Percentiles rank a stretch among this genome's conserved stretches.
Evolutionary conservation across 2,329 filamentous ascomycete species (phyloP).

Genomic region (Xylaria sp.): DNA sequence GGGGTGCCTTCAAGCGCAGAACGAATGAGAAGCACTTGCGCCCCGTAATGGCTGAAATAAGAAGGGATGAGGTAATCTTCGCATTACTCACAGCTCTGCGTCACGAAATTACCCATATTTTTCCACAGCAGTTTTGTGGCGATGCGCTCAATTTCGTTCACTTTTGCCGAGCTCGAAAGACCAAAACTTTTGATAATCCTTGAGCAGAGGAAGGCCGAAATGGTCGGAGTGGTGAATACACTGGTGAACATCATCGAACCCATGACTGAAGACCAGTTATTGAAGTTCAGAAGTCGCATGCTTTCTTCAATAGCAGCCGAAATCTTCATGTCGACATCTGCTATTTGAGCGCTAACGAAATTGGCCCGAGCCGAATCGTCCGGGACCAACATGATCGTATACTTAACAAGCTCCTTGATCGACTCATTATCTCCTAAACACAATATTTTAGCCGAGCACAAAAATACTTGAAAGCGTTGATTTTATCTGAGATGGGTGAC

Average conservation of each 20-base stretch:
- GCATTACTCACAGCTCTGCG: constrained; percentile 37
- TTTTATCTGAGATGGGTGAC: not conserved
- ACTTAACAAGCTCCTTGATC: constrained; percentile 41
- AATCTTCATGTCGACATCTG: constrained; percentile 41
- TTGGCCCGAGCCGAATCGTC: constrained; percentile 40
- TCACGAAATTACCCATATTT: constrained; percentile 43
- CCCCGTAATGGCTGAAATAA: not conserved
- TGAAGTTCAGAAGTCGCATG: constrained; percentile 38
- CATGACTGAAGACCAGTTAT: constrained; percentile 39
- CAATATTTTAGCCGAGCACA: constrained; percentile 18
- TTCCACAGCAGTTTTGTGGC: constrained; percentile 41
- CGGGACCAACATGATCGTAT: constrained; percentile 40
- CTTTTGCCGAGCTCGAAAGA: constrained; percentile 36
- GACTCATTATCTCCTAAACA: constrained; percentile 36
- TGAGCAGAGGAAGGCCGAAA: constrained; percentile 42
- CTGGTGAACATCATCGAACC: constrained; percentile 39
- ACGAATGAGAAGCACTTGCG: not conserved
- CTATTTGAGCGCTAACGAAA: constrained; percentile 43
- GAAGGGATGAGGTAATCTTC: not conserved
- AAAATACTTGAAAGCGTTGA: not conserved
- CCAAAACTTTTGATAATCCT: constrained; percentile 45
- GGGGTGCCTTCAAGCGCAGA: not conserved
- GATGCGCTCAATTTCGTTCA: constrained; percentile 40
- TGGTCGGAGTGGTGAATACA: constrained; percentile 40
- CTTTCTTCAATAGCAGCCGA: constrained; percentile 40